phyloP scores from a whole-genome alignment of 2,329 filamentous ascomycete genomes.

The Alternaria sp. region DNA sequence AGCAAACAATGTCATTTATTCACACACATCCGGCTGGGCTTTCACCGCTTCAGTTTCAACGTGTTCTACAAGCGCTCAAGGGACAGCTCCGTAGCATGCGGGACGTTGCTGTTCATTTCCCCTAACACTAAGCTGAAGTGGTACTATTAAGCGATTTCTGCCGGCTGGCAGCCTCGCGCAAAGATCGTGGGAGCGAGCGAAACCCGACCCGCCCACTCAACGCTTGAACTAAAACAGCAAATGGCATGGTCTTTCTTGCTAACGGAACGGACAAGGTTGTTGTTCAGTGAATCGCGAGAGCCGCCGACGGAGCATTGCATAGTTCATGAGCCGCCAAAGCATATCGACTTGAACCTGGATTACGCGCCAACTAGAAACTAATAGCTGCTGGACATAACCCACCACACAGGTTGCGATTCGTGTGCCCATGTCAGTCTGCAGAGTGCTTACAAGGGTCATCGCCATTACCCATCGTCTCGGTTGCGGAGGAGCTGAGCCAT shows the following conservation, averaged over 20 bases:
- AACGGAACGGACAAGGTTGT: conserved; percentile 9
- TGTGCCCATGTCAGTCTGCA: conserved; percentile 13
- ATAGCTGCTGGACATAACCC: conserved; percentile 10
- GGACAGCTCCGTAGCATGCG: conserved; percentile 1
- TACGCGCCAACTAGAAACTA: conserved; percentile 19
- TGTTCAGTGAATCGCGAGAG: conserved; percentile 20
- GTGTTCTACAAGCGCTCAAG: conserved; percentile 6
- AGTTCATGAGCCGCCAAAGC: conserved; percentile 8
- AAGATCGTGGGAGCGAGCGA: neutral
- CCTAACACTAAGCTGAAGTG: conserved; percentile 9
- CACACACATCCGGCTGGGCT: conserved; percentile 31
- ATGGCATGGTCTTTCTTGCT: conserved; percentile 24
- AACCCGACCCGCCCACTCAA: neutral
- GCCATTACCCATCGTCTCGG: conserved; percentile 24
- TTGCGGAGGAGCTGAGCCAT: conserved; percentile 22
- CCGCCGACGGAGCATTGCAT: conserved; percentile 11
- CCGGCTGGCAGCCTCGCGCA: conserved; percentile 20
- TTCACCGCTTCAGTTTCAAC: conserved; percentile 33
- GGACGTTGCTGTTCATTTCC: conserved; percentile 5
- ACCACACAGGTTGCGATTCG: conserved; percentile 14
- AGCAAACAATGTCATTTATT: conserved; percentile 7
- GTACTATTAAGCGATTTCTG: conserved; percentile 11
- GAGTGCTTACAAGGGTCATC: conserved; percentile 11
- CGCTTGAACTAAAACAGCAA: conserved; percentile 36
- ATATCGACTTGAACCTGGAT: conserved; percentile 2